Conservation (phyloP, 805 yeast species). For the Metschnikowia drakensbergensis region DNA sequence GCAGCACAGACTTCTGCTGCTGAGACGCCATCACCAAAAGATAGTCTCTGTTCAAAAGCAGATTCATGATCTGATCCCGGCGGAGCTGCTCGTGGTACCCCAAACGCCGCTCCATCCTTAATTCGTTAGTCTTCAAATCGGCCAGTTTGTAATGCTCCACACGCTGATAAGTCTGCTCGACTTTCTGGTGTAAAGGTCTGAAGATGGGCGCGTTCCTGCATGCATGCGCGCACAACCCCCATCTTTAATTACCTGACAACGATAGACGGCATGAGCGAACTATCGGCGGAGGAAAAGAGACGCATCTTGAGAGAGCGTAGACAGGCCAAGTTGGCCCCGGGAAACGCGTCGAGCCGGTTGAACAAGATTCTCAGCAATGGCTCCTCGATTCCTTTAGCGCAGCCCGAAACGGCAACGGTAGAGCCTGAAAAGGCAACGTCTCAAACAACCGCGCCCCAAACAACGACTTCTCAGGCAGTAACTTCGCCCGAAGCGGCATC, state of each 20-base stretch:
- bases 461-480: too few species aligned
- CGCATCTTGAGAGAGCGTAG: slow-evolving; percentile 58
- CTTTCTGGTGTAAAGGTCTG: background rate
- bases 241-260: background rate
- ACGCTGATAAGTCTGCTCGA: too few species aligned
- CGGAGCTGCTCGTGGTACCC: slow-evolving; percentile 18
- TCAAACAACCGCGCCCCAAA: too few species aligned
- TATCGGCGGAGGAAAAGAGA: slow-evolving; percentile 56
- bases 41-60: slow-evolving; percentile 38
- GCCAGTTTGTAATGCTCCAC: too few species aligned
- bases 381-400: background rate
- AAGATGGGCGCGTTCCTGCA: background rate
- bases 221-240: background rate
- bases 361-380: slow-evolving; percentile 36
- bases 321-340: slow-evolving; percentile 56
- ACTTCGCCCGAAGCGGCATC: too few species aligned
- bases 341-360: slow-evolving; percentile 52
- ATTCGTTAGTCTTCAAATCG: too few species aligned
- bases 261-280: slow-evolving; percentile 31
- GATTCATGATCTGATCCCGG: slow-evolving; percentile 35
- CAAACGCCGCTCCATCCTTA: slow-evolving; percentile 12
- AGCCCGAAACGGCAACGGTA: background rate
- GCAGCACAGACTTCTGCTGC: slow-evolving; percentile 41
- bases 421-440: too few species aligned
- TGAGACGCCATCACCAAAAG: slow-evolving; percentile 37